Evolutionary conservation across 768 basidiomycete genomes (phyloP).

Genomic region (Tylopilus intermedius): DNA sequence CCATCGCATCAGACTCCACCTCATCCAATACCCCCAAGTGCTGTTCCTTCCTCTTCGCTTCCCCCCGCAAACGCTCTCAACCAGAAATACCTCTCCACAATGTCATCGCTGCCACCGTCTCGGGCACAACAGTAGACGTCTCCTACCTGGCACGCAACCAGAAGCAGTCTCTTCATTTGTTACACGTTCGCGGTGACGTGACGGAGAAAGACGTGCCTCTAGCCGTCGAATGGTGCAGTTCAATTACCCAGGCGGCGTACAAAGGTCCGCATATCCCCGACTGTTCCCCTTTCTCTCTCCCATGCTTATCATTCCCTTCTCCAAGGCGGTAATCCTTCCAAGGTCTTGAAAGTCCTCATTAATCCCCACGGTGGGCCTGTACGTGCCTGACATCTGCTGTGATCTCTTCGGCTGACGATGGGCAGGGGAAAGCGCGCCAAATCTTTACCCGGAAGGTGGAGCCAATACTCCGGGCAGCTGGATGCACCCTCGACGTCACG

Average conservation of each 20-base stretch:
- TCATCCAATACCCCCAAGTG: background rate
- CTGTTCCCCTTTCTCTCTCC: background rate
- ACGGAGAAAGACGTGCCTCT: conserved; percentile 30
- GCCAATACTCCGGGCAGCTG: conserved; percentile 67
- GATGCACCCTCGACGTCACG: conserved; percentile 56
- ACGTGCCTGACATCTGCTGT: conserved; percentile 22
- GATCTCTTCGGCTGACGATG: background rate
- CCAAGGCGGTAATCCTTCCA: conserved; percentile 48
- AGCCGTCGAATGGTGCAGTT: conserved; percentile 49
- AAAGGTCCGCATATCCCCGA: conserved; percentile 36
- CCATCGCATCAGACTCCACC: conserved; percentile 21
- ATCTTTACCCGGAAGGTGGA: conserved; percentile 57
- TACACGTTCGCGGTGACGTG: conserved; percentile 40
- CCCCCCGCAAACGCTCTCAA: background rate
- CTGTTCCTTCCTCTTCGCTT: conserved; percentile 12
- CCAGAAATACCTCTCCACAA: conserved; percentile 40
- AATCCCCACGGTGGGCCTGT: conserved; percentile 82
- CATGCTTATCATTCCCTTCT: conserved; percentile 1
- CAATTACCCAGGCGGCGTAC: conserved; percentile 56
- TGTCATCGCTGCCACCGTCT: conserved; percentile 49
- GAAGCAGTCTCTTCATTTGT: conserved; percentile 36
- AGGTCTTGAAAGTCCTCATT: conserved; percentile 62
- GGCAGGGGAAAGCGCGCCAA: conserved; percentile 55
- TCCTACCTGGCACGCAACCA: conserved; percentile 47
- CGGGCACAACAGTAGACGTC: conserved; percentile 39